A percentile compares a stretch with the other conserved stretches of the same genome.
Evolutionary conservation across 2,329 filamentous ascomycete species (phyloP).

Genomic region (Nemania sp.): DNA sequence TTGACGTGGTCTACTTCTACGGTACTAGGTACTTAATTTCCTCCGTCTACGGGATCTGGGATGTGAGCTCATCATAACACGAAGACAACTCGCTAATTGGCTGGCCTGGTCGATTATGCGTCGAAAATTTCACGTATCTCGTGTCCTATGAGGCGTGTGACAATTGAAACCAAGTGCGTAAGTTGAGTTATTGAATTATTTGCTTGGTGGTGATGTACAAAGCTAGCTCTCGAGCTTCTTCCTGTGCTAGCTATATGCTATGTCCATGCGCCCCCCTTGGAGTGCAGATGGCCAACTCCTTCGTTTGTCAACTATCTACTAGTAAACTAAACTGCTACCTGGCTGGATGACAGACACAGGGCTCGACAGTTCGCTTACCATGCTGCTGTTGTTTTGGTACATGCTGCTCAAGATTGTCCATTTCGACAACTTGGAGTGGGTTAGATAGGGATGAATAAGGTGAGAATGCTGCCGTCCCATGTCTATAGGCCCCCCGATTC

Average conservation of each 20-base stretch:
- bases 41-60: background rate
- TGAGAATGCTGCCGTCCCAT: background rate
- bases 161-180: background rate
- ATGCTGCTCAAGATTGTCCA: constrained; percentile 19
- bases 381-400: constrained; percentile 14
- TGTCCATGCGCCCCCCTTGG: too few relatives aligned
- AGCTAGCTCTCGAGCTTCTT: background rate
- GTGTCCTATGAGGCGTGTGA: background rate
- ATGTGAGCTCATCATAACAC: background rate
- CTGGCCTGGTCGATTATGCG: background rate
- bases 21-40: background rate
- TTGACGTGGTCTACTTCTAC: background rate
- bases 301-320: background rate
- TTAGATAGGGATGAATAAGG: background rate
- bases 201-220: background rate
- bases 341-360: background rate
- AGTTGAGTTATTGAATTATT: background rate
- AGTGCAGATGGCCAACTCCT: background rate
- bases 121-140: background rate
- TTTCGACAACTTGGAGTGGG: background rate
- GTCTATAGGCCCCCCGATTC: constrained; percentile 14
- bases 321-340: background rate
- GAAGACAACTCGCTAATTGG: background rate
- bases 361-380: background rate
- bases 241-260: background rate